Evolutionary conservation across 139 green algal species (phyloP), one percentile per base, ranked within the genome.

Genomic region (Chlamydomonas sp.): DNA sequence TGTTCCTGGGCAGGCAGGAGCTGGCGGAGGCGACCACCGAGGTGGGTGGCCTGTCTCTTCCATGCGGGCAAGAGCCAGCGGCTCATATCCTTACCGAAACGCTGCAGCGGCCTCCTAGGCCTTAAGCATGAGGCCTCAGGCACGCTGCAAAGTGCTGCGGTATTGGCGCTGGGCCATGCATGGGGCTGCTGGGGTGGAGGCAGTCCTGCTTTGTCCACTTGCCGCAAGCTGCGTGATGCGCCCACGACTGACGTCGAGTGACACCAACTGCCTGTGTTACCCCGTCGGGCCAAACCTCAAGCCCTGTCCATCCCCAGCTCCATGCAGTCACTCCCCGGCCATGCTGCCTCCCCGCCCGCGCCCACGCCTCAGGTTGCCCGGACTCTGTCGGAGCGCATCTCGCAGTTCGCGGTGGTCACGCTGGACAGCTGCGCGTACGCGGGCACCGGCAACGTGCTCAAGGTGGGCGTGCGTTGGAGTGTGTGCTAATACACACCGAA

Each of bases 371-470:
- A 97, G 95, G 94, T 99, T 2, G 92, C 91, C 80, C 97, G 97
- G 91, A 99, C 98, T 14, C 91, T 99, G 31, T 89, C 95, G 63
- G 95, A 98, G 84, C 87, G 86, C 60, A 94, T 99, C 72, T 96
- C 93, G 63, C 92, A 93, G 89, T 98, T 96, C 82, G 85, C 86
- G 16, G 76, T 92, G 84, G 93, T 96, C 9, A 93, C 91, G 17
- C 94, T 99, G 76, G 95, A 99, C 63, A 90, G 90, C 14, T 96
- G 93, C 79, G 98, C 98, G 0, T 99, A 99, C 80, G 98, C 98
- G 16, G 97, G 97, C 88, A 99, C 95, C 0, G 98, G 98, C 14
- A 97, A 99, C 87, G 98, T 99, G 83, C 96, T 99, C 61, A 96
- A 98, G 89, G 62, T 72, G 61, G 7, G 15, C 31, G 8, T 63